These are phyloP conservation scores for Mollisia scopiformis DNA, from an alignment of 2,329 filamentous ascomycete species.

Conservation along the genomic window DNA sequence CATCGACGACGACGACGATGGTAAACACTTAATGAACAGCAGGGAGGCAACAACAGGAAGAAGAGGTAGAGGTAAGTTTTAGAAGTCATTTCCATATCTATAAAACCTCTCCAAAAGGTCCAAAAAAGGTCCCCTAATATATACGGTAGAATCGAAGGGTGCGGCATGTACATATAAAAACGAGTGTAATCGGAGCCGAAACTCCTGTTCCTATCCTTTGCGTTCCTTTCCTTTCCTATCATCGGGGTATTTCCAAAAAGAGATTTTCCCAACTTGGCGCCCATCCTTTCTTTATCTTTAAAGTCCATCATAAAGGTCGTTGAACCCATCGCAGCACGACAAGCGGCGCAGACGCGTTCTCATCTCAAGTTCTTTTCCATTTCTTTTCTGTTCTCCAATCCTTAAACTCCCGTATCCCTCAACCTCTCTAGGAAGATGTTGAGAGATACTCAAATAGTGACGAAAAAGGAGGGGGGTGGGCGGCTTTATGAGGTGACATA, in stretches of 20 bases:
- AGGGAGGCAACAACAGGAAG: not conserved
- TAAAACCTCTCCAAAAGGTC: not conserved
- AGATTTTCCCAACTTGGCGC: not conserved
- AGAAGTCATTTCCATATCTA: not conserved
- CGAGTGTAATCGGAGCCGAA: constrained; percentile 20
- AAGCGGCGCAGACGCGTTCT: constrained; percentile 19
- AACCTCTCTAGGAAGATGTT: constrained; percentile 3
- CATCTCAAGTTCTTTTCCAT: constrained; percentile 2
- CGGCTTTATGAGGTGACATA: constrained; percentile 20
- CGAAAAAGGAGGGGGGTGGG: not conserved
- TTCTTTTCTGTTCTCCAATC: not conserved
- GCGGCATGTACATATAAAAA: constrained; percentile 11
- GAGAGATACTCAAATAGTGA: not conserved
- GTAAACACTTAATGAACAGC: not conserved
- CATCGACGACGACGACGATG: not conserved
- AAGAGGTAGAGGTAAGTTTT: not conserved
- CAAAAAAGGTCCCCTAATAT: constrained; percentile 12
- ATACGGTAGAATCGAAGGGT: constrained; percentile 14
- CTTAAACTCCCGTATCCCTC: not conserved
- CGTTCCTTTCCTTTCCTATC: not conserved
- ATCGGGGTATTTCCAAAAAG: constrained; percentile 3
- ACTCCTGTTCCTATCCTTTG: not conserved
- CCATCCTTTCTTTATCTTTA: not conserved
- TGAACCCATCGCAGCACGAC: constrained; percentile 20
- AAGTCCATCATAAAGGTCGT: constrained; percentile 17